phyloP scores from a whole-genome alignment of 768 basidiomycete genomes.

The Termitomyces sp. region DNA sequence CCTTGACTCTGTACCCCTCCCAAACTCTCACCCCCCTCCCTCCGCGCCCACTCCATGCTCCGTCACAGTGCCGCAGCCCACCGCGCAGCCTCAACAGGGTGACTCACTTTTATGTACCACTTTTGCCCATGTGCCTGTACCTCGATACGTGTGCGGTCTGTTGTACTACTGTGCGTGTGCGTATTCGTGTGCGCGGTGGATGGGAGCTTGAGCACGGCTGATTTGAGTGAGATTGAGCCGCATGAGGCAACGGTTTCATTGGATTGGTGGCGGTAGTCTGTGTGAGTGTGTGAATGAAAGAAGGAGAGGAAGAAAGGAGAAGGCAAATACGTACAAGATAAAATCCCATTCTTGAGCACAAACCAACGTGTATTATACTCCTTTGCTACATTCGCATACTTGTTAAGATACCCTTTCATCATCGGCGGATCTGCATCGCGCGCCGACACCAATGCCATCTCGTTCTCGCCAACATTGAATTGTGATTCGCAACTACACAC shows the following conservation, averaged over 20 bases:
- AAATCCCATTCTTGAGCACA: constrained; percentile 76
- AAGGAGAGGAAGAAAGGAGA: background rate
- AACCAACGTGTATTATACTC: constrained; percentile 93
- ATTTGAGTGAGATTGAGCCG: constrained; percentile 86
- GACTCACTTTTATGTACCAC: constrained; percentile 83
- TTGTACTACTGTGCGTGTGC: too few relatives aligned
- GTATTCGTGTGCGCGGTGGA: constrained; percentile 18
- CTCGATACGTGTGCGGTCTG: constrained; percentile 85
- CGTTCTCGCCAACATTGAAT: too few relatives aligned
- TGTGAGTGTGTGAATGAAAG: background rate
- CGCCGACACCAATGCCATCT: too few relatives aligned
- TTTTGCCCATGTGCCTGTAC: constrained; percentile 67
- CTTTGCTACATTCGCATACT: constrained; percentile 89
- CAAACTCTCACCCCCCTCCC: constrained; percentile 27
- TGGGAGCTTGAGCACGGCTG: constrained; percentile 58
- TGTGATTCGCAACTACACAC: constrained; percentile 76
- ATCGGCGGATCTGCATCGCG: constrained; percentile 47
- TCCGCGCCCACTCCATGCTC: constrained; percentile 69
- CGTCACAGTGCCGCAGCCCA: constrained; percentile 78
- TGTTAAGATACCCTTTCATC: constrained; percentile 79
- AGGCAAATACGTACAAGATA: constrained; percentile 81
- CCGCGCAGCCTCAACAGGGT: constrained; percentile 84
- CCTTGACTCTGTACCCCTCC: too few relatives aligned
- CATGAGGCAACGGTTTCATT: constrained; percentile 84
- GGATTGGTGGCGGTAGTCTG: constrained; percentile 84